Base-by-base conservation (phyloP, 2,329 filamentous ascomycete genomes). In the Claviceps africana region DNA sequence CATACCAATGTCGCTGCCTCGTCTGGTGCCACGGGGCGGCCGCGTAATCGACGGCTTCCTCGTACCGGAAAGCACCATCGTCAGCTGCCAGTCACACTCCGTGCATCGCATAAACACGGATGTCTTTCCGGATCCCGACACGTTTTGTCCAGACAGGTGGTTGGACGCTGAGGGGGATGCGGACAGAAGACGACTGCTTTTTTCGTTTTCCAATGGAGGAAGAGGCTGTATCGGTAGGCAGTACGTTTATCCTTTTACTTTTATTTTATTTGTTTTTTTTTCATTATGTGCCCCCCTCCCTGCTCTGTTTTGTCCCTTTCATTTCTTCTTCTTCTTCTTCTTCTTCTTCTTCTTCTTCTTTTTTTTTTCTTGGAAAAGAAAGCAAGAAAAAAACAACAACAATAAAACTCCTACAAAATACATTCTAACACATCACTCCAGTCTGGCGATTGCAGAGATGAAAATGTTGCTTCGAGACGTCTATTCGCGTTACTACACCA, bases 81-180 rank as follows among this genome's bases (percentile, higher is more conserved):
- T 82, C 49, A 81, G 79, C 61, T 76, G 74, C 56, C 80, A 83
- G 64, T 75, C 80, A 1, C 79, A 75, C 60, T 82, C 79, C 11
- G 70, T 81, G 35, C 78, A 83, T 56, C 73, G 75, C 21, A 69
- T 80, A 52, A 76, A 83, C 56, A 64, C 68, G 11, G 74, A 82
- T 52, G 83, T 88, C 1, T 97, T 94, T 63, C 81, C 84, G 1
- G 77, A 89, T 44, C 85, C 89, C 0, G 85, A 95, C 55, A 68
- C 66, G 6, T 96, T 90, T 62, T 74, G 83, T 49, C 90, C 90
- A 0, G 86, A 91, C 53, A 77, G 91, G 58, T 96, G 90, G 90
- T 78, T 95, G 57, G 80, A 76, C 17, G 74, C 77, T 9, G 76
- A 83, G 46, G 88, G 86, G 2, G 87, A 91, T 59, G 76, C 84